Evolutionary conservation across 352 stramenopile genomes (phyloP), one percentile per base, ranked within the genome.

Genomic region (Elongisporangium undulatum): DNA sequence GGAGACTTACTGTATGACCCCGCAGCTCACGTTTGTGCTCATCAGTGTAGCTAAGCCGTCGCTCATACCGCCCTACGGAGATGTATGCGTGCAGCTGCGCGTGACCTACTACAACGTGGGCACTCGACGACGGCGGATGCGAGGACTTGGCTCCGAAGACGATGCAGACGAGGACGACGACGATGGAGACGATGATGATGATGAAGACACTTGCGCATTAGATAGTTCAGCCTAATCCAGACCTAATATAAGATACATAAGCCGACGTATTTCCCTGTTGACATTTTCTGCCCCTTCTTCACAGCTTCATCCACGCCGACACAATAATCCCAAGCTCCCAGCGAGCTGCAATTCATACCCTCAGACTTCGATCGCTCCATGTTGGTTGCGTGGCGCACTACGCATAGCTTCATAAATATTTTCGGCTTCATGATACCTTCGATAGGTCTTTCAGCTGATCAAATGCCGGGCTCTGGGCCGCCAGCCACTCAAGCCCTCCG

Each of bases 301-400:
- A n/a, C n/a, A n/a, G n/a, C n/a, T n/a, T n/a, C n/a, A n/a, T n/a
- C n/a, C n/a, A n/a, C n/a, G n/a, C n/a, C n/a, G n/a, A n/a, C n/a
- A n/a, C n/a, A n/a, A n/a, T n/a, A n/a, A n/a, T n/a, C n/a, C n/a
- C n/a, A n/a, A n/a, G n/a, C n/a, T n/a, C 4, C 17, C 12, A 12
- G 15, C 49, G 19, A 22, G 29, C 19, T 53, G 17, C 50, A 59
- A 51, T 62, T 59, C 58, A 49, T 53, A 59, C 41, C 48, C 62
- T 13, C 41, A 29, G 8, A 24, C 26, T 4, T 53, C 41, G 9
- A 22, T 49, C 23, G 53, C 41, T n/a, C 48, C 39, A 59, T 9
- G 26, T 49, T 24, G 24, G 9, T 51, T 29, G 16, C 3, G 7
- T n/a, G n/a, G n/a, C n/a, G n/a, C n/a, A n/a, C n/a, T n/a, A n/a